Conservation (phyloP, 129 eudicot species). For the Flaveria trinervia region DNA sequence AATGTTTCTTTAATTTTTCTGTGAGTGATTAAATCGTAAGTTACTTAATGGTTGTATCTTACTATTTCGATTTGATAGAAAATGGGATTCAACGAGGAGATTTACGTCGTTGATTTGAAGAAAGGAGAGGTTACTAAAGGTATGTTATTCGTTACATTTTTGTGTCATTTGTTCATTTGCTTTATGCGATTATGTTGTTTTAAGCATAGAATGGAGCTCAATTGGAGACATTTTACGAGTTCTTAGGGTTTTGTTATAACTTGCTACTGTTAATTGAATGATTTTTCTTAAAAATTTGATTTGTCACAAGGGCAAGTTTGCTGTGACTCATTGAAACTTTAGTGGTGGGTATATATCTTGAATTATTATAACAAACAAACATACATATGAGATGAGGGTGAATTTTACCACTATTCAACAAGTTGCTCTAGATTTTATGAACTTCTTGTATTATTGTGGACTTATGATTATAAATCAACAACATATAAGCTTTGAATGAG, state of each 20-base stretch:
- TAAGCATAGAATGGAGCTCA: not conserved
- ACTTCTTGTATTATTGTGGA: too few relatives aligned
- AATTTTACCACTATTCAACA: too few relatives aligned
- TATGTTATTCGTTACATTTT: conserved; percentile 12
- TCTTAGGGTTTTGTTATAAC: not conserved
- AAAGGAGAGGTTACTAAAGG: conserved; percentile 97
- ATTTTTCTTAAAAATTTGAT: not conserved
- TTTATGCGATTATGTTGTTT: not conserved
- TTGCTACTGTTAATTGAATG: not conserved
- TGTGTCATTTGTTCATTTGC: not conserved
- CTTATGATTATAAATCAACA: too few relatives aligned
- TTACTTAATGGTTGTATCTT: not conserved
- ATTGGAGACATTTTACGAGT: not conserved
- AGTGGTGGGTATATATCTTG: too few relatives aligned
- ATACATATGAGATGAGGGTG: too few relatives aligned
- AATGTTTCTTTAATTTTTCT: not conserved
- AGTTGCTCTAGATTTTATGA: too few relatives aligned
- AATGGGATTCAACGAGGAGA: conserved; percentile 83
- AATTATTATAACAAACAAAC: too few relatives aligned
- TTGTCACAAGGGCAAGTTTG: not conserved
- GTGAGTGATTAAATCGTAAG: not conserved
- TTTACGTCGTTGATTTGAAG: conserved; percentile 81
- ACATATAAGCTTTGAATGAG: too few relatives aligned
- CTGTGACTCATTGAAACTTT: not conserved
- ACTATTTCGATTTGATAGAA: conserved; percentile 49